Evolutionary conservation across 805 yeast genomes (phyloP), one percentile per base, ranked within the genome.

Genomic region (Saccharomycopsis sp.): DNA sequence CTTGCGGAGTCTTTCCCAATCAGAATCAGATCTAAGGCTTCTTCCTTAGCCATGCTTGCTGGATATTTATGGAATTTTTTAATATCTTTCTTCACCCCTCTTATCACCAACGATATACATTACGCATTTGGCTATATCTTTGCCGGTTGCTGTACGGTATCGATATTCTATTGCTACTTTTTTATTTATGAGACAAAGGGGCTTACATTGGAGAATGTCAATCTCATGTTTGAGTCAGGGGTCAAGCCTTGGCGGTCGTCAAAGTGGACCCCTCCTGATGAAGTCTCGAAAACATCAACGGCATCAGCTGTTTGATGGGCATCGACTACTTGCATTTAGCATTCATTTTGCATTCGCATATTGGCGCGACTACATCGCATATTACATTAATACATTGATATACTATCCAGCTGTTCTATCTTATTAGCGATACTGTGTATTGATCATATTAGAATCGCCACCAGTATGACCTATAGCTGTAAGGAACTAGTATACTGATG

Each of bases 111-210:
- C 2, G 72, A 74, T 41, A 82, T 88, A 65, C 86, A 84, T 44
- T 87, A 83, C 72, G 76, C 77, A 64, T 79, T 80, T 64, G 95
- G 95, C 0, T 85, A 79, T 65, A 79, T 82, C 8, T 80, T 80
- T 72, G 62, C 65, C 9, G 82, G 79, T 0, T 82, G 80, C 65
- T 69, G 82, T 63, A 83, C 74, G 14, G 80, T 75, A 62, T 72
- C 80, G 24, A 65, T 84, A 68, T 75, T 85, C 71, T 89, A 85
- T 70, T 87, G 87, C 56, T 82, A 79, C 77, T 83, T 88, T 77
- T 78, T 79, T 64, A 82, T 89, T 60, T 83, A 83, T 65, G 92
- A 87, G 73, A 89, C 96, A 57, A 83, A 82, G 74, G 95, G 95
- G 59, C 79, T 88, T 66, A 79, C 88, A 51, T 79, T 89, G 69